phyloP scores from a whole-genome alignment of 1,284 basidiomycete genomes.

The Cryptococcus sp. region DNA sequence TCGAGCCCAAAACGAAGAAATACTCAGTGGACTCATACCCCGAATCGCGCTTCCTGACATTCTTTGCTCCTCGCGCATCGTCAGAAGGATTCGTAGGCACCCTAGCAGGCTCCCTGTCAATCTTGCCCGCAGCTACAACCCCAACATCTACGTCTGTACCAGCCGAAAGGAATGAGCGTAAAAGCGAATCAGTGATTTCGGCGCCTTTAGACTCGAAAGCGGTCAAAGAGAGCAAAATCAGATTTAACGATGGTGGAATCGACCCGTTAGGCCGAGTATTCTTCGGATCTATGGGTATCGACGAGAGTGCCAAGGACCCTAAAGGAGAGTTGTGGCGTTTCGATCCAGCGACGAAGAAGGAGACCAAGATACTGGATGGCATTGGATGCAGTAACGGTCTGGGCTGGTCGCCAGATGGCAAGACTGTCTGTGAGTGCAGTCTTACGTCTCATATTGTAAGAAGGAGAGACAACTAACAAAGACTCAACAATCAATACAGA shows the following conservation, averaged over 20 bases:
- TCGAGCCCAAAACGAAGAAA: conserved; percentile 32
- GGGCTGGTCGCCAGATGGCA: conserved; percentile 47
- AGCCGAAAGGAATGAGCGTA: background rate
- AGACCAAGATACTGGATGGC: conserved; percentile 29
- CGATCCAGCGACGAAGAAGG: conserved; percentile 11
- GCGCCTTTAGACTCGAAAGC: conserved; percentile 24
- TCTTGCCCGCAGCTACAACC: conserved; percentile 25
- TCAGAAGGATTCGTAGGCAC: conserved; percentile 38
- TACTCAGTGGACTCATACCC: conserved; percentile 41
- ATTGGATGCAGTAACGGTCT: conserved; percentile 50
- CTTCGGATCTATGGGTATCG: conserved; percentile 38
- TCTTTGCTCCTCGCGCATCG: conserved; percentile 34
- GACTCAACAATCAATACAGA: conserved; percentile 24
- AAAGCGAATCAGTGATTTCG: conserved; percentile 16
- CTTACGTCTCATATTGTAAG: background rate
- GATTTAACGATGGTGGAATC: conserved; percentile 52
- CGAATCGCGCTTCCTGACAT: conserved; percentile 31
- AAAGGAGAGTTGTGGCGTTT: conserved; percentile 37
- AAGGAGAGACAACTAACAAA: background rate
- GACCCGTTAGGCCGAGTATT: conserved; percentile 47
- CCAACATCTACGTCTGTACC: conserved; percentile 16
- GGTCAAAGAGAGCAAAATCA: conserved; percentile 22
- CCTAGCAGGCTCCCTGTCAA: conserved; percentile 24
- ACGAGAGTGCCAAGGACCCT: conserved; percentile 19
- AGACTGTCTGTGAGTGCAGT: conserved; percentile 43